A percentile compares a stretch with the other conserved stretches of the same genome.
phyloP scores from a whole-genome alignment of 176 grass and related monocot genomes.

The Hsuehochloa calcarea region DNA sequence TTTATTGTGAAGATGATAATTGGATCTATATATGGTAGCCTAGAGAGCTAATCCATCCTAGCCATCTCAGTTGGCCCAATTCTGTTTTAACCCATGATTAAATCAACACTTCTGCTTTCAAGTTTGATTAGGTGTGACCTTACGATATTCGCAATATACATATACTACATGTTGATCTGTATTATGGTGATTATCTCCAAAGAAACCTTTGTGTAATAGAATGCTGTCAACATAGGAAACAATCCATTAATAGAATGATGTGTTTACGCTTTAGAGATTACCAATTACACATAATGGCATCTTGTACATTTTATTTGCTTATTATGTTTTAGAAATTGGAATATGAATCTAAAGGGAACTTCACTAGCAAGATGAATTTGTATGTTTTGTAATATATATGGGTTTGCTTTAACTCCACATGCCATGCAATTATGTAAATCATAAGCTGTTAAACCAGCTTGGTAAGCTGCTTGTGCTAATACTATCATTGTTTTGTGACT shows the following conservation, averaged over 20 bases:
- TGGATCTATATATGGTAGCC: neutral
- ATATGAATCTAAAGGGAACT: neutral
- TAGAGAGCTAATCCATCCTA: neutral
- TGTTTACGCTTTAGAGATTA: neutral
- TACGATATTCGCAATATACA: neutral
- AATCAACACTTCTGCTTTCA: neutral
- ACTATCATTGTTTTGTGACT: constrained; percentile 29
- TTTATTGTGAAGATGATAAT: neutral
- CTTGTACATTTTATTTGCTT: neutral
- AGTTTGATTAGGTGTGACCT: neutral
- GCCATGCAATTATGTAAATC: neutral
- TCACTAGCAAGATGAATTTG: neutral
- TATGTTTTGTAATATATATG: neutral
- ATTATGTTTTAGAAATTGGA: neutral
- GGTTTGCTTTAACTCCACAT: constrained; percentile 13
- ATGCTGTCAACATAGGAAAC: neutral
- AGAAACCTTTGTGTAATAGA: neutral
- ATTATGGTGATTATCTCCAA: constrained; percentile 5
- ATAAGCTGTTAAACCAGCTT: neutral
- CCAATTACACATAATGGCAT: neutral
- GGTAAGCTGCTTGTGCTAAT: constrained; percentile 24
- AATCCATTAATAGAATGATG: neutral
- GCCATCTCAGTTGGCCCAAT: neutral
- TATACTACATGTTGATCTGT: neutral
- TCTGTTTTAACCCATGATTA: neutral